Conservation (phyloP, 768 basidiomycete genomes). For the Trametes sanguinea region DNA sequence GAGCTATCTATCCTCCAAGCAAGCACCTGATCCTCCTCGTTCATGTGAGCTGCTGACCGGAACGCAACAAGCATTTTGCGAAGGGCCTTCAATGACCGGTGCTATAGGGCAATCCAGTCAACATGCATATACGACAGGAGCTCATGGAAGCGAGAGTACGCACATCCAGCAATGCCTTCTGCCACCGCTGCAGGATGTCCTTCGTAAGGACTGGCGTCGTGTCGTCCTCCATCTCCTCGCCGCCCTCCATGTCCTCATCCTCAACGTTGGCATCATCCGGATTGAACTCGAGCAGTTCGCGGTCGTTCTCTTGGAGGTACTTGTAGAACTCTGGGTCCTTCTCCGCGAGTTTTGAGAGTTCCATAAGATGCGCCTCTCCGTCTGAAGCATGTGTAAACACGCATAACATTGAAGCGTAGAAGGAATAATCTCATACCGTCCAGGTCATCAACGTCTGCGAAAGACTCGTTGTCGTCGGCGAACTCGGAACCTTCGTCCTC, state of each 20-base stretch:
- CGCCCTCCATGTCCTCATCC: conserved; percentile 44
- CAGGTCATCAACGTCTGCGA: conserved; percentile 77
- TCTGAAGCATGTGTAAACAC: conserved; percentile 40
- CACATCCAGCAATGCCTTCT: conserved; percentile 85
- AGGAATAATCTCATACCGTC: conserved; percentile 48
- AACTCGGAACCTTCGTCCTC: conserved; percentile 44
- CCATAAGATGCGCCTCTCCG: conserved; percentile 74
- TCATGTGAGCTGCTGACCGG: conserved; percentile 86
- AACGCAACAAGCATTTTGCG: conserved; percentile 88
- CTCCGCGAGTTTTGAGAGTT: conserved; percentile 86
- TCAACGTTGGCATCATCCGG: conserved; percentile 43
- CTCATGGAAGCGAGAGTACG: conserved; percentile 19
- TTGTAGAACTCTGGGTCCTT: conserved; percentile 99
- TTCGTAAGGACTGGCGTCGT: conserved; percentile 62
- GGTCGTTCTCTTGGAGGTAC: conserved; percentile 94
- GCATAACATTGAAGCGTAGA: background rate
- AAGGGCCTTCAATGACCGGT: conserved; percentile 81
- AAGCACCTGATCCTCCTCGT: conserved; percentile 78
- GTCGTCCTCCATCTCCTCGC: conserved; percentile 48
- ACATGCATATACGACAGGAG: background rate
- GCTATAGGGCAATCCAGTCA: conserved; percentile 45
- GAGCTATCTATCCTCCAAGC: conserved; percentile 88
- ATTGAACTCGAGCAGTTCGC: conserved; percentile 84
- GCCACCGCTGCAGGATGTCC: conserved; percentile 77
- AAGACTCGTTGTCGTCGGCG: conserved; percentile 59